phyloP scores from a whole-genome alignment of 345 rosid genomes.

The Erysimum cheiranthoides region DNA sequence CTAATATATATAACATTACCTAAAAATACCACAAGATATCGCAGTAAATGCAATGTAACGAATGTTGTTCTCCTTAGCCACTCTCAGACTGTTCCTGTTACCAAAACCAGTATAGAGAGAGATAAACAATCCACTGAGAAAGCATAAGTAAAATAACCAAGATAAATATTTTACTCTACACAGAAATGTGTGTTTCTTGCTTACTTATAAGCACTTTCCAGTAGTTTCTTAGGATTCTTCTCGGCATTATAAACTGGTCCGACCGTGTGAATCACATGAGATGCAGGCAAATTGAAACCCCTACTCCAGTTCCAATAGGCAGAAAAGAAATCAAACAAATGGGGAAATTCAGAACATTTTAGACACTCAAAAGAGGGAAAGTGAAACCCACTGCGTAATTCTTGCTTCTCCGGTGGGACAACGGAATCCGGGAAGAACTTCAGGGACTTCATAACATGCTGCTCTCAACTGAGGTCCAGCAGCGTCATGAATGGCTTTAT shows the following conservation, averaged over 20 bases:
- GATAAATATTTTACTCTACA: not conserved
- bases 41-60: conserved; percentile 81
- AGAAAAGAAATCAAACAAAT: conserved; percentile 16
- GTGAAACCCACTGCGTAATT: conserved; percentile 64
- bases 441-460: conserved; percentile 71
- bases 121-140: no score
- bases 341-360: not conserved
- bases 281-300: conserved; percentile 75
- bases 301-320: conserved; percentile 47
- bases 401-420: conserved; percentile 93
- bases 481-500: conserved; percentile 56
- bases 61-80: conserved; percentile 70
- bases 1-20: conserved; percentile 50
- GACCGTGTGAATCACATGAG: conserved; percentile 81
- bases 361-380: not conserved
- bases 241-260: conserved; percentile 70
- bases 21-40: conserved; percentile 73
- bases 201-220: conserved; percentile 71
- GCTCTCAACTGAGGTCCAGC: conserved; percentile 73
- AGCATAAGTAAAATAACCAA: conserved; percentile 8
- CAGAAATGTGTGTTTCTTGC: conserved; percentile 1
- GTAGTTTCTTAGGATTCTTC: conserved; percentile 58
- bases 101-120: conserved; percentile 10
- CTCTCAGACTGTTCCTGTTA: conserved; percentile 67
- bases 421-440: conserved; percentile 67